Evolutionary conservation across 2,329 filamentous ascomycete genomes (phyloP).

Genomic region (Magnaporthales sp.): DNA sequence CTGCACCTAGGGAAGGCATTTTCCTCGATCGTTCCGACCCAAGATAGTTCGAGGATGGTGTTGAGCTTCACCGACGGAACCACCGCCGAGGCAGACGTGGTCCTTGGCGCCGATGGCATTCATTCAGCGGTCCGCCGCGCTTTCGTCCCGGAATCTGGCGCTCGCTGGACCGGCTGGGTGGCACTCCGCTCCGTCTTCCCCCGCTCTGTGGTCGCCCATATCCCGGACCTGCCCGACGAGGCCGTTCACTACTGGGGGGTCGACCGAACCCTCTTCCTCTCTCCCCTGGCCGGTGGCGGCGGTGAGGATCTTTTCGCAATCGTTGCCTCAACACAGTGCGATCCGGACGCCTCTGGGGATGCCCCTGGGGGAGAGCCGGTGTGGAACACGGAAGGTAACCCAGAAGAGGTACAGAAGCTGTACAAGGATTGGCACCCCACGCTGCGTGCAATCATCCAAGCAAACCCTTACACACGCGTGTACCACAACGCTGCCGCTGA

Average conservation of each 20-base stretch:
- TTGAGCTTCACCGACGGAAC: constrained; percentile 40
- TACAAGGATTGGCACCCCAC: constrained; percentile 33
- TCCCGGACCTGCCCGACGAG: constrained; percentile 29
- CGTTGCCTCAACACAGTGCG: constrained; percentile 30
- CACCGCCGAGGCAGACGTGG: constrained; percentile 31
- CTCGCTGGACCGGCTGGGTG: constrained; percentile 34
- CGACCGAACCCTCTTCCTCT: constrained; percentile 32
- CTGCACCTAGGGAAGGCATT: constrained; percentile 36
- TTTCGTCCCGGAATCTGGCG: constrained; percentile 30
- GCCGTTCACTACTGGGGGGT: constrained; percentile 35
- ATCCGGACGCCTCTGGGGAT: constrained; percentile 21
- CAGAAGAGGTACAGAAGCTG: constrained; percentile 25
- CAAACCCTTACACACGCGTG: constrained; percentile 27
- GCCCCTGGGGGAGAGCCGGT: constrained; percentile 18
- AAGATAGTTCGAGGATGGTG: constrained; percentile 17
- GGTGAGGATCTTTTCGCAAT: constrained; percentile 28
- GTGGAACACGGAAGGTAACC: constrained; percentile 30
- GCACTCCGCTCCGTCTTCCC: constrained; percentile 36
- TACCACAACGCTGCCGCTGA: constrained; percentile 34
- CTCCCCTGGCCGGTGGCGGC: constrained; percentile 23
- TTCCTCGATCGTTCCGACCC: constrained; percentile 22
- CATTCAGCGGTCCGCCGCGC: constrained; percentile 34
- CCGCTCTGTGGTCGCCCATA: constrained; percentile 25
- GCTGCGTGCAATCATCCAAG: constrained; percentile 28
- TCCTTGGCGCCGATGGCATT: constrained; percentile 45